Conservation (phyloP, 371 early-diverging fungal genomes). For the Mortierella sp. region DNA sequence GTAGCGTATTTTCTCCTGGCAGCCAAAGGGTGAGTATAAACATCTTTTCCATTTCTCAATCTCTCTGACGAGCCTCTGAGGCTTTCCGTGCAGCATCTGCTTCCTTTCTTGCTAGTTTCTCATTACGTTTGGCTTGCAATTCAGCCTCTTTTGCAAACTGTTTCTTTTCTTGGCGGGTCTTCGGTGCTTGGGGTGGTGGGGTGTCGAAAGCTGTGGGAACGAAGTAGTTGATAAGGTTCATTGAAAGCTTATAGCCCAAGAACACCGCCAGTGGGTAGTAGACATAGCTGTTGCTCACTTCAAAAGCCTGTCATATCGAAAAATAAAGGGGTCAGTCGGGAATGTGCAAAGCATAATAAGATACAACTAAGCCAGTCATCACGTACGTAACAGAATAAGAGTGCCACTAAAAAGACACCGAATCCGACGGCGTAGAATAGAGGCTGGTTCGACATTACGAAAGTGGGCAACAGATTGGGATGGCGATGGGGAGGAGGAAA, state of each 20-base stretch:
- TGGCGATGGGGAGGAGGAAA: not conserved
- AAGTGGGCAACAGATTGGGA: too few species aligned
- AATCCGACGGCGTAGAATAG: constrained; percentile 32
- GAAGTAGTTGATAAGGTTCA: constrained; percentile 24
- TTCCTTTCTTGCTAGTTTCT: constrained; percentile 24
- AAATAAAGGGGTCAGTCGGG: not conserved
- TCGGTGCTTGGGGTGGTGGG: constrained; percentile 36
- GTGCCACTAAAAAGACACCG: constrained; percentile 33
- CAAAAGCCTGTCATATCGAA: constrained; percentile 32
- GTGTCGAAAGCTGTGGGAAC: constrained; percentile 41
- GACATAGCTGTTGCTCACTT: constrained; percentile 30
- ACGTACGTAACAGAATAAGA: constrained; percentile 51
- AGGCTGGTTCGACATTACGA: constrained; percentile 14
- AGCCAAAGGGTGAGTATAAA: too few species aligned
- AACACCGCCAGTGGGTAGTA: constrained; percentile 31
- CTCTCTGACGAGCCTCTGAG: constrained; percentile 28
- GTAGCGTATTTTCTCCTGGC: too few species aligned
- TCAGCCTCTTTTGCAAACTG: constrained; percentile 44
- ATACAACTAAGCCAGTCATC: too few species aligned
- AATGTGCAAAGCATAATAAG: too few species aligned
- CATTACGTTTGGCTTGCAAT: constrained; percentile 16
- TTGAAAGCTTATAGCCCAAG: constrained; percentile 33
- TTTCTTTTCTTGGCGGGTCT: constrained; percentile 49
- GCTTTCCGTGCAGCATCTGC: constrained; percentile 47
- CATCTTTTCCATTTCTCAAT: too few species aligned